A percentile compares a stretch with the other conserved stretches of the same genome.
Conservation (phyloP, 139 green algal species). For the Dunaliella sp. region DNA sequence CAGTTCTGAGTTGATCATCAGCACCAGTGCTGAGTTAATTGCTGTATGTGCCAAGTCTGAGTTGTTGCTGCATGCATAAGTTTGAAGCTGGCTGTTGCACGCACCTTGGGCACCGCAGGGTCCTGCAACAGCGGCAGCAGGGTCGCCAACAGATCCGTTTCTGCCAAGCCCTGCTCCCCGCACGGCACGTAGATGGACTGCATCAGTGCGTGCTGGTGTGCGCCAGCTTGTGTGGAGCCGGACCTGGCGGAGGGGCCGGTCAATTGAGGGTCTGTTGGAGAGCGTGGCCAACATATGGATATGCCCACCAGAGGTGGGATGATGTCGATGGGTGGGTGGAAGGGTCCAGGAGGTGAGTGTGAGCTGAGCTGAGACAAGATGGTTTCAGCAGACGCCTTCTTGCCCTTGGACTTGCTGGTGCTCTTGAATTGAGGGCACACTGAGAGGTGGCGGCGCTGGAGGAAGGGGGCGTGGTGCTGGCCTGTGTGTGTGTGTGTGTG, state of each 20-base stretch:
- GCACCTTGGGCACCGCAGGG: not conserved
- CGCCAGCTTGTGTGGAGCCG: too few species aligned
- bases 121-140: not conserved
- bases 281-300: not conserved
- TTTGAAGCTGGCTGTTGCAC: too few species aligned
- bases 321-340: not conserved
- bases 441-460: not conserved
- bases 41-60: too few species aligned
- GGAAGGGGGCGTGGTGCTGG: not conserved
- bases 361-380: too few species aligned
- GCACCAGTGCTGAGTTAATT: too few species aligned
- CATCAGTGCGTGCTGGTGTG: not conserved
- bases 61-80: too few species aligned
- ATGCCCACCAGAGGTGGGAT: not conserved
- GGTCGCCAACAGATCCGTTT: not conserved
- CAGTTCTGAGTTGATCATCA: too few species aligned
- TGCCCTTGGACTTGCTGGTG: too few species aligned
- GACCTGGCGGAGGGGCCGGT: too few species aligned
- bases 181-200: not conserved
- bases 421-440: not conserved
- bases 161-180: not conserved
- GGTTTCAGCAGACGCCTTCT: too few species aligned
- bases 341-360: too few species aligned
- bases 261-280: not conserved
- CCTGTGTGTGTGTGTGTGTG: not conserved